Evolutionary conservation across 2,329 filamentous ascomycete species (phyloP).

Genomic region (Fusarium sp.): DNA sequence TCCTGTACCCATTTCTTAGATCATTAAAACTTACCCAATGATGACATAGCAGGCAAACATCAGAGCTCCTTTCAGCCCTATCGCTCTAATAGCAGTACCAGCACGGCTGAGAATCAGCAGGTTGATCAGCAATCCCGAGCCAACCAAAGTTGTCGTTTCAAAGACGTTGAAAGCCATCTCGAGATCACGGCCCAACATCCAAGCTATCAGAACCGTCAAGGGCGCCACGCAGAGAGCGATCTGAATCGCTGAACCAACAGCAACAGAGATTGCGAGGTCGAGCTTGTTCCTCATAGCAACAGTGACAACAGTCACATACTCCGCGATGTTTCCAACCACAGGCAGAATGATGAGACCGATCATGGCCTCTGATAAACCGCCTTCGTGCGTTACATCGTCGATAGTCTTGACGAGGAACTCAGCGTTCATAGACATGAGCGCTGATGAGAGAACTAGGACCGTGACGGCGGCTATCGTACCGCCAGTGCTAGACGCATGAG

Average conservation of each 20-base stretch:
- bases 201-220: slow-evolving; percentile 71
- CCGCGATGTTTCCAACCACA: slow-evolving; percentile 74
- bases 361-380: slow-evolving; percentile 68
- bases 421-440: slow-evolving; percentile 71
- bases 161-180: slow-evolving; percentile 82
- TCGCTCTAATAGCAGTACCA: slow-evolving; percentile 73
- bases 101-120: slow-evolving; percentile 81
- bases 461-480: slow-evolving; percentile 60
- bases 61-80: slow-evolving; percentile 67
- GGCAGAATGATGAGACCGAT: slow-evolving; percentile 74
- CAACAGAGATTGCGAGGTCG: slow-evolving; percentile 73
- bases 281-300: slow-evolving; percentile 73
- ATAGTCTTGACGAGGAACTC: slow-evolving; percentile 74
- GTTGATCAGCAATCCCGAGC: slow-evolving; percentile 80
- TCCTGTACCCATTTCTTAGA: accelerated
- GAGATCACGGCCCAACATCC: slow-evolving; percentile 69
- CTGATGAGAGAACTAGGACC: slow-evolving; percentile 67
- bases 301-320: slow-evolving; percentile 73
- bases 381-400: slow-evolving; percentile 65
- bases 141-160: slow-evolving; percentile 80
- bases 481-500: slow-evolving; percentile 19
- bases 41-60: slow-evolving; percentile 69
- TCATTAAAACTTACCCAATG: slow-evolving; percentile 54
- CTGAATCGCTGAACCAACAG: slow-evolving; percentile 73
- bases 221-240: slow-evolving; percentile 74